Evolutionary conservation across 2,329 filamentous ascomycete species (phyloP), one percentile per base, ranked within the genome.

Genomic region (Penicillium hordei): DNA sequence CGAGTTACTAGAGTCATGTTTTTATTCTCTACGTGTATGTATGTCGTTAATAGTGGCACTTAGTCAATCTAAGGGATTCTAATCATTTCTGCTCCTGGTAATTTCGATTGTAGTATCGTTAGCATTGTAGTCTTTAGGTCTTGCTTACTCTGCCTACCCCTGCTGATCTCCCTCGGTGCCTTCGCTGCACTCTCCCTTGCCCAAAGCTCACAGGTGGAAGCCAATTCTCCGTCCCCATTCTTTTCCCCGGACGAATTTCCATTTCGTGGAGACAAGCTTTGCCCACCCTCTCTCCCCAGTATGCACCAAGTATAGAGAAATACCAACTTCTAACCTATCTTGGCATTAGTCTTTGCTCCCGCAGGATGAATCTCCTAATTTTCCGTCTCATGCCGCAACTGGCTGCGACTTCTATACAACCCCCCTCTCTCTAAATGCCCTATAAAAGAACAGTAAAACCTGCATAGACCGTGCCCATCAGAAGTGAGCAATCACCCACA

Each of bases 31-130:
- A 70, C 69, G 70, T 73, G 72, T 74, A 73, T 74, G 72, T 73
- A 73, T 74, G 72, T 71, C 68, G 70, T 73, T 73, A 74, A 73
- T 74, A 74, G 72, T 74, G 72, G 70, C 72, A 72, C 64, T 66
- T 69, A 70, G 65, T 70, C 61, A 71, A 70, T 68, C 64, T 66
- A 72, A 72, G 68, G 69, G 68, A 65, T 68, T 72, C 66, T 65
- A 69, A 70, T 68, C 48, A 65, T 49, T 46, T 44, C 5, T 55
- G 10, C 27, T 50, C 45, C 12, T 57, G 51, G 54, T 61, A 60
- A 49, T 9, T 23, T 9, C 8, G 8, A 29, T 29, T 29, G 27
- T 23, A 23, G 3, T 23, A 2, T 23, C 21, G 21, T 23, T 23
- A 23, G 21, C 21, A 23, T 23, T 23, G 2, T 23, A 23, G 21